Evolutionary conservation across 805 yeast genomes (phyloP).

Genomic region (Starmerella potacharoeniae): DNA sequence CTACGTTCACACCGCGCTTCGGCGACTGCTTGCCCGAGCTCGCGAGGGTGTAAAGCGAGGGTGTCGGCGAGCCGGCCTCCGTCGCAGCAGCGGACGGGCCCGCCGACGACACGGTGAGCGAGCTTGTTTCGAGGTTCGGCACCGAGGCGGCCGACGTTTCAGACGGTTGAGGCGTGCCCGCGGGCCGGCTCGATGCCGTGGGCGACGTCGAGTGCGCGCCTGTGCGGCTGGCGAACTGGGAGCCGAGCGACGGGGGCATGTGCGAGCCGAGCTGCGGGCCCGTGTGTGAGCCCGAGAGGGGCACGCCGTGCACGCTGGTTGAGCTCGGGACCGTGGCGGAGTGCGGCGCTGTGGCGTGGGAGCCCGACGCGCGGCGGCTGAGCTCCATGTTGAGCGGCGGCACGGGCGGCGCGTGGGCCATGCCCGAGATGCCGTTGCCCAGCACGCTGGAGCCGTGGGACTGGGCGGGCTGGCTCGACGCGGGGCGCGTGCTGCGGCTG

Average conservation of each 20-base stretch:
- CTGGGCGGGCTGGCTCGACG: neutral
- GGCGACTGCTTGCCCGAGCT: neutral
- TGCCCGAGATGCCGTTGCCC: neutral
- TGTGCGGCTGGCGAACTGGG: neutral
- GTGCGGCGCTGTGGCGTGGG: neutral
- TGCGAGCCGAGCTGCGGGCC: neutral
- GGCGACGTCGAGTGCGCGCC: neutral
- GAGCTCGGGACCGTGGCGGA: neutral
- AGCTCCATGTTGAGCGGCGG: neutral
- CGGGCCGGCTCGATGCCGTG: neutral
- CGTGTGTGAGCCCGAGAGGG: too few relatives aligned
- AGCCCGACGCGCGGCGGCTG: neutral
- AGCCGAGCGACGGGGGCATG: neutral
- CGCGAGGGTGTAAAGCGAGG: neutral
- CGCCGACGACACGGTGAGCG: neutral
- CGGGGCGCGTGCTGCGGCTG: neutral
- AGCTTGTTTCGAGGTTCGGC: neutral
- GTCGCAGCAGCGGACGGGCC: neutral
- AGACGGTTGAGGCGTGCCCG: neutral
- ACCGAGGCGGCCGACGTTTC: neutral
- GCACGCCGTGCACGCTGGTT: neutral
- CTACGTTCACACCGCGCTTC: constrained; percentile 13
- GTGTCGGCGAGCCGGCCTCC: neutral
- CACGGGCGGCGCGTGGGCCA: neutral
- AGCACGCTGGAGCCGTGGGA: neutral